Evolutionary conservation across 441 rosid species (phyloP), one percentile per base, ranked within the genome.

Genomic region (Erysimum cheiri): DNA sequence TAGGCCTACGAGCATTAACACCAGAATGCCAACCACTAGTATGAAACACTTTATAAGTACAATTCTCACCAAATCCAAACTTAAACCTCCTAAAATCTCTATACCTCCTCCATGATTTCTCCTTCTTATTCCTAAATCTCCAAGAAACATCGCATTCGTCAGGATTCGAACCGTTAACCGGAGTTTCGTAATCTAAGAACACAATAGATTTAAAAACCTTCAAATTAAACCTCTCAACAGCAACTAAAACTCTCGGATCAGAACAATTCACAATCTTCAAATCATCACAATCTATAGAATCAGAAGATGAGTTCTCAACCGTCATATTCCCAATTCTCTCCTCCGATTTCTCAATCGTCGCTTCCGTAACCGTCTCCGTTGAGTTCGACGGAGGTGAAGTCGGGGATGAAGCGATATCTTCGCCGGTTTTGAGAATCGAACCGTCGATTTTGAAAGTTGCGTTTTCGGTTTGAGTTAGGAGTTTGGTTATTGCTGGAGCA

Each of bases 51-150:
- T 76, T 84, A 68, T 83, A 92, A 17, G 79, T 80, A 77, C 99
- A 94, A 56, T 90, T 83, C 47, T 83, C 97, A 29, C 83, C 83
- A 50, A 77, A 60, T 19, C 77, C 94, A 60, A 94, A 82, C 82
- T 59, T 84, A 73, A 89, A 92, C 89, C 98, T 88, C 77, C 99
- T 81, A 67, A 88, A 94, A 78, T 94, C 99, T 80, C 94, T 86
- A 15, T 94, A 92, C 70, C 74, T 87, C 82, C 98, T 85, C 96
- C 96, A 88, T 1, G 97, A 90, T 64, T 85, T 94, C 76, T 92
- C 99, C 71, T 86, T 92, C 79, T 85, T 92, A 76, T 92, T 90
- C 83, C 99, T 84, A 73, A 94, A 92, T 62, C 86, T 87, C 98
- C 98, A 92, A 13, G 89, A 85, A 60, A 90, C 94, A 75, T 95